Base-by-base conservation (phyloP, 2,329 filamentous ascomycete genomes). In the Cladosporium cucumerinum region DNA sequence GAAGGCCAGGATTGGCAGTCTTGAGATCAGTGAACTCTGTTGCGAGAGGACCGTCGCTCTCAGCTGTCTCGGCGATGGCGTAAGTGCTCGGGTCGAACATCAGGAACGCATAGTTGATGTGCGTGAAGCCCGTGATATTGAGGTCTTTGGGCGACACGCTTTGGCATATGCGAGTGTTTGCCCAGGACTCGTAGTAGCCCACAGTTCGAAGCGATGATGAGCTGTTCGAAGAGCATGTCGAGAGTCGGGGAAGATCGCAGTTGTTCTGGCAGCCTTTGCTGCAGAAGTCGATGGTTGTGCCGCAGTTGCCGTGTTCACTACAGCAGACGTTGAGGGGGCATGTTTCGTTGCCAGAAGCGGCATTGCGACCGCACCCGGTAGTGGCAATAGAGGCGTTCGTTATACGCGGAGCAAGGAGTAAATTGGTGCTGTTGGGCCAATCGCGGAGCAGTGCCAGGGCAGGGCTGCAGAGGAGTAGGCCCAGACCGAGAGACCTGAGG, bases 21-120 rank as follows among this genome's bases (percentile, higher is more conserved):
- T 68, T 65, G 16, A 64, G 61, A 21, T 57, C 26, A 5, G 64
- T 63, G 61, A 64, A 66, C 25, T 57, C 49, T 2, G 46, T 25
- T 57, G 70, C 75, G 0, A 74, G 57, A 0, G 26, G 14, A 0
- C 30, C 16, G 0, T 65, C 46, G 0, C 70, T 49, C 3, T 57
- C 61, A 23, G 75, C 72, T 72, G 78, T 78, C 2, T 69, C 60
- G 0, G 66, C 64, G 26, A 81, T 69, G 0, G 69, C 7, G 64
- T 73, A 79, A 0, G 72, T 74, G 0, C 49, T 48, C 0, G 78
- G 76, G 25, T 79, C 68, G 26, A 80, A 68, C 0, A 66, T 59
- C 0, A 74, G 72, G 59, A 79, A 80, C 0, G 76, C 63, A n/a
- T 66, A 68, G 46, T 69, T 66, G 34, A 67, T 60, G 55, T 66